Percentiles rank a stretch among this genome's conserved stretches.
These are phyloP conservation scores for Betula pendula DNA, from an alignment of 306 rosid species.

Conservation along the genomic window DNA sequence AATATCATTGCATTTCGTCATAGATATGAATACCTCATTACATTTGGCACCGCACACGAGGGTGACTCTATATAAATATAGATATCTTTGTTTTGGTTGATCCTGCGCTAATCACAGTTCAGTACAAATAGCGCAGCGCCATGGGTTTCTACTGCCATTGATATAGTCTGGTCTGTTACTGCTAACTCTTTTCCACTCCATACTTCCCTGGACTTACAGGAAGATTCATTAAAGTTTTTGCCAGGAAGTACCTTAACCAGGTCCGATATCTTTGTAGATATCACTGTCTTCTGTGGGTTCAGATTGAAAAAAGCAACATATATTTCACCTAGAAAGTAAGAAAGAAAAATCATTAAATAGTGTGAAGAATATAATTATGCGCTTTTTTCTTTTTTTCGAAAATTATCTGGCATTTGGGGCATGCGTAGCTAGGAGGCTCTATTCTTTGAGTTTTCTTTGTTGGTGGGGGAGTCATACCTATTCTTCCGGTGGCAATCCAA, in stretches of 20 bases:
- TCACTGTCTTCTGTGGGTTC: conserved; percentile 35
- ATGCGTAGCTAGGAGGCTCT: conserved; percentile 2
- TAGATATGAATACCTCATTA: no score
- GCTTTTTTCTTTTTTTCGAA: neutral
- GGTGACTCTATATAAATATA: no score
- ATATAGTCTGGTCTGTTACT: conserved; percentile 32
- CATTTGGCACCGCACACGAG: no score
- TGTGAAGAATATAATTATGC: conserved; percentile 6
- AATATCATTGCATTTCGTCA: no score
- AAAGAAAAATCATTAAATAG: neutral
- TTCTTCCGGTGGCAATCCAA: conserved; percentile 84
- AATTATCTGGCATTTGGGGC: neutral
- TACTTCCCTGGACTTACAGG: conserved; percentile 56
- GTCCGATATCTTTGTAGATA: conserved; percentile 48
- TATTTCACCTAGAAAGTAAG: conserved; percentile 51
- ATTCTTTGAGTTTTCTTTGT: conserved; percentile 3
- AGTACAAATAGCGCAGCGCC: conserved; percentile 68
- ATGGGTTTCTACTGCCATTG: conserved; percentile 46
- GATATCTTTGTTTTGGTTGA: neutral
- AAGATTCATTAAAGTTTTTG: conserved; percentile 18
- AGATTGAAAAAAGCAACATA: conserved; percentile 77
- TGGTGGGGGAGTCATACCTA: conserved; percentile 40
- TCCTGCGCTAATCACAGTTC: conserved; percentile 34
- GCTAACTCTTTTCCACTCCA: conserved; percentile 60
- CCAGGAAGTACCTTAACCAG: conserved; percentile 47